Conservation (phyloP, 2,329 filamentous ascomycete genomes). For the Xylariomycetidae sp. region DNA sequence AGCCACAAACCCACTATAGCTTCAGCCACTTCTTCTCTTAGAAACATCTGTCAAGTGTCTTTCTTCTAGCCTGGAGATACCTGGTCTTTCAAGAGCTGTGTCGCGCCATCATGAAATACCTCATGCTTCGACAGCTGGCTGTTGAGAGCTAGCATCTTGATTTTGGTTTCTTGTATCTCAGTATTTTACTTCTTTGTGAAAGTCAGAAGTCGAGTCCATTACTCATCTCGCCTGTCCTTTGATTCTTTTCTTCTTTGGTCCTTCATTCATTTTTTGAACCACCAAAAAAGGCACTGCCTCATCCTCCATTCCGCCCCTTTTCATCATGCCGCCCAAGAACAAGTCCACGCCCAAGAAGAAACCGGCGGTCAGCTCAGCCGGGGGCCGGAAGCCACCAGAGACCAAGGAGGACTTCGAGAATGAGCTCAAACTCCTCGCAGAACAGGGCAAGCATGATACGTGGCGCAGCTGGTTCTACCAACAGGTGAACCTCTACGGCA, state of each 20-base stretch:
- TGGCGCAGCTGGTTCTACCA: slow-evolving; percentile 27
- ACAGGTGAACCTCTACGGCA: slow-evolving; percentile 38
- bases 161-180: neutral
- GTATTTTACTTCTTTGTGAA: slow-evolving; percentile 5
- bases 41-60: too few relatives aligned
- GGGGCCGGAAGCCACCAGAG: slow-evolving; percentile 32
- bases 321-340: slow-evolving; percentile 25
- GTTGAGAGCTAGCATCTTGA: slow-evolving; percentile 14
- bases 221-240: too few relatives aligned
- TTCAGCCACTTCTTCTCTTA: too few relatives aligned
- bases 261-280: slow-evolving; percentile 1
- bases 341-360: slow-evolving; percentile 20
- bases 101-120: too few relatives aligned
- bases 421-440: slow-evolving; percentile 48
- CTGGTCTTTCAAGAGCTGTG: too few relatives aligned
- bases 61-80: too few relatives aligned
- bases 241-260: neutral
- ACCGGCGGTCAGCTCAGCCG: slow-evolving; percentile 11
- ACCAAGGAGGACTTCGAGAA: slow-evolving; percentile 49
- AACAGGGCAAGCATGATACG: slow-evolving; percentile 26
- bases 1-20: too few relatives aligned
- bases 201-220: slow-evolving; percentile 6
- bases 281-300: neutral
- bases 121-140: slow-evolving; percentile 29
- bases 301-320: neutral